Evolutionary conservation across 2,329 filamentous ascomycete species (phyloP).

Genomic region (Dichotomopilus funicola): DNA sequence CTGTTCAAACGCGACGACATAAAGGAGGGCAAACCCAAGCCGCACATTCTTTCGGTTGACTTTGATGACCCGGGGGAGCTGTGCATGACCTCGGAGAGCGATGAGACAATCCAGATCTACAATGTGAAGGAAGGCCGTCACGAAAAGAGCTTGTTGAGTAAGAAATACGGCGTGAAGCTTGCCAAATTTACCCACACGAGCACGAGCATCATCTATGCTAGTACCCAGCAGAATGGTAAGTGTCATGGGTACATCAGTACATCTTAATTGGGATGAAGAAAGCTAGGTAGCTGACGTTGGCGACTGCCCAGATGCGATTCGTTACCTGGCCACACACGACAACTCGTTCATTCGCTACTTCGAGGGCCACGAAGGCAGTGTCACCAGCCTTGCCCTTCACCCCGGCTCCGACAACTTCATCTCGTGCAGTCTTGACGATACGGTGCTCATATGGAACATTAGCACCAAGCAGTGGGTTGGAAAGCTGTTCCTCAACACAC

Average conservation of each 20-base stretch:
- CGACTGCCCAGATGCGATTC: conserved; percentile 59
- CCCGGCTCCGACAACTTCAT: conserved; percentile 87
- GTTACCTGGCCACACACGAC: conserved; percentile 85
- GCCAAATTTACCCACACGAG: conserved; percentile 91
- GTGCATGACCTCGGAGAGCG: conserved; percentile 82
- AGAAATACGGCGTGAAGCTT: conserved; percentile 94
- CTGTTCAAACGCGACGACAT: conserved; percentile 54
- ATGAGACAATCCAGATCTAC: conserved; percentile 93
- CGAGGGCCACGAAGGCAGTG: conserved; percentile 75
- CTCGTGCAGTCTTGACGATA: conserved; percentile 85
- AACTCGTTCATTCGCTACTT: conserved; percentile 97
- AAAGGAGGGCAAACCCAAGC: conserved; percentile 46
- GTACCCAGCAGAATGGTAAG: conserved; percentile 86
- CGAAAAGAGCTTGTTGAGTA: conserved; percentile 83
- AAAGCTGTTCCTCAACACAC: conserved; percentile 70
- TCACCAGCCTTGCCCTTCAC: conserved; percentile 78
- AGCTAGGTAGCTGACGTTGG: background rate
- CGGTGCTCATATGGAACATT: conserved; percentile 84
- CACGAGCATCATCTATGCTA: conserved; percentile 89
- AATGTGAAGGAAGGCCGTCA: conserved; percentile 86
- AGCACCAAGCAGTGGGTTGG: conserved; percentile 74
- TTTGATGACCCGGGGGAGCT: conserved; percentile 95
- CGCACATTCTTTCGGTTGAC: conserved; percentile 80
- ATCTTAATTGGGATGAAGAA: too few relatives aligned
- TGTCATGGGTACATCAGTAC: too few relatives aligned